These are phyloP conservation scores for Arthrobotrys musiformis DNA, from an alignment of 2,329 filamentous ascomycete species.

Conservation along the genomic window DNA sequence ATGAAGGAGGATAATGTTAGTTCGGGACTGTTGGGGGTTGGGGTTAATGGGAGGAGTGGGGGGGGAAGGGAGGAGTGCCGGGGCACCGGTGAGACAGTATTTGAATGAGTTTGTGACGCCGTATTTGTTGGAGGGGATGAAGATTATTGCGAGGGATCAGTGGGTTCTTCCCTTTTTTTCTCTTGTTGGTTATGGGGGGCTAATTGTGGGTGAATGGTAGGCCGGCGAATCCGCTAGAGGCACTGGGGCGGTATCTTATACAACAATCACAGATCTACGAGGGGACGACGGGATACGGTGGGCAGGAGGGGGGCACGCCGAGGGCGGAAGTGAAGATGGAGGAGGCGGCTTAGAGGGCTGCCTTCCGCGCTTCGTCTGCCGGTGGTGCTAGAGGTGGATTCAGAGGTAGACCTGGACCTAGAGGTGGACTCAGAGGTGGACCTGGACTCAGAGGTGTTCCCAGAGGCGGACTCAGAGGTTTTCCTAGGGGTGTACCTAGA, in stretches of 20 bases:
- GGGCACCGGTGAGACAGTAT: constrained; percentile 59
- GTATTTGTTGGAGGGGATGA: constrained; percentile 59
- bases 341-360: constrained; percentile 42
- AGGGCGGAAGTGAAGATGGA: constrained; percentile 51
- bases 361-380: neutral
- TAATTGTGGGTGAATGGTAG: neutral
- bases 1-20: constrained; percentile 43
- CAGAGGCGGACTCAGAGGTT: too few relatives aligned
- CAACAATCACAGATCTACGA: constrained; percentile 33
- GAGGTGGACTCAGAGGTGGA: too few relatives aligned
- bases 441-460: too few relatives aligned
- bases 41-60: constrained; percentile 6
- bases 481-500: too few relatives aligned
- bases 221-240: constrained; percentile 47
- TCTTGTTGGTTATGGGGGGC: neutral
- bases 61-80: constrained; percentile 29
- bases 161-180: constrained; percentile 9
- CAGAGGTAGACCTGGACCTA: too few relatives aligned
- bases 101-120: constrained; percentile 60
- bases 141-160: constrained; percentile 59
- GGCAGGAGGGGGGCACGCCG: constrained; percentile 14
- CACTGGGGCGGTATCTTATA: constrained; percentile 37
- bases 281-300: neutral
- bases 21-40: too few relatives aligned
- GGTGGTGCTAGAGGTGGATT: too few relatives aligned